Evolutionary conservation across 495 filamentous ascomycete genomes (phyloP).

Genomic region (Geopyxis carbonaria): DNA sequence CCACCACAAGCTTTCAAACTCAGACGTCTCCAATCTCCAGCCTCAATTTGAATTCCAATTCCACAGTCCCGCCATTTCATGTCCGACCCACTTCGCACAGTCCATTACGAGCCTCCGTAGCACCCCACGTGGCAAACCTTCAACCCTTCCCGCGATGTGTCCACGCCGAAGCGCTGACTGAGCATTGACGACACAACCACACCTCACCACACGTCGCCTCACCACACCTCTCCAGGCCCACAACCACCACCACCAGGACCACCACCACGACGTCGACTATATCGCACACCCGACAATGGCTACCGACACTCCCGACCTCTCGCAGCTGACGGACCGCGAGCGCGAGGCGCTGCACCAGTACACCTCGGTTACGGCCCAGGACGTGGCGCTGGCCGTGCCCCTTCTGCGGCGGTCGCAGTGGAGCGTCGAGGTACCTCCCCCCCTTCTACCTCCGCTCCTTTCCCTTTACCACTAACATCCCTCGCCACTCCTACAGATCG

Average conservation of each 20-base stretch:
- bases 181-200: background rate
- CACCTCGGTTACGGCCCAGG: conserved; percentile 72
- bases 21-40: too few species aligned
- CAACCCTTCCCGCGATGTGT: too few species aligned
- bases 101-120: too few species aligned
- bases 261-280: conserved; percentile 8
- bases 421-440: conserved; percentile 65
- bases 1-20: too few species aligned
- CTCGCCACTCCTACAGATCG: conserved; percentile 45
- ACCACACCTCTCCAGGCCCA: background rate
- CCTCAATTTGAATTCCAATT: too few species aligned
- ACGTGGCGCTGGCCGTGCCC: conserved; percentile 57
- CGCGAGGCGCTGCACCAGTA: conserved; percentile 71
- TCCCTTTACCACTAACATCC: background rate
- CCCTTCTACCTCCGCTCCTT: conserved; percentile 5
- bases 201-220: conserved; percentile 1
- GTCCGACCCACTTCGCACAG: too few species aligned
- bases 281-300: background rate
- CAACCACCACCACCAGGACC: background rate
- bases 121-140: too few species aligned
- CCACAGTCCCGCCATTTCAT: too few species aligned
- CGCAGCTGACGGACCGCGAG: conserved; percentile 44
- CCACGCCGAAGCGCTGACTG: too few species aligned
- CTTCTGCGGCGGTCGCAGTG: conserved; percentile 74
- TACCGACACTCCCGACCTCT: background rate